Conservation (phyloP, 305 asterid species). For the Solanum chacoense region DNA sequence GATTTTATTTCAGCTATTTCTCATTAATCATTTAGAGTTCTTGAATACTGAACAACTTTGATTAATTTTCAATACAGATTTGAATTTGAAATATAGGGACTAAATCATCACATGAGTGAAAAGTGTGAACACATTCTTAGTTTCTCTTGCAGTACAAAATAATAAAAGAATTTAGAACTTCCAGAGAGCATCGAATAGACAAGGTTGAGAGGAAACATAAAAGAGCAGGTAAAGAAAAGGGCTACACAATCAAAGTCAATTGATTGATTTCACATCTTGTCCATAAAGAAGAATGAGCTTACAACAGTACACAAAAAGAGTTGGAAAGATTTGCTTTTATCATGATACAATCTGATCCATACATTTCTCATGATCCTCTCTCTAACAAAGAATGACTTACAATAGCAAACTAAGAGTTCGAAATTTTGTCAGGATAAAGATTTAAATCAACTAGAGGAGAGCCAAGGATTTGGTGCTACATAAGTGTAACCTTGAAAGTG, state of each 20-base stretch:
- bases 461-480: constrained; percentile 80
- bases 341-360: neutral
- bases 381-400: neutral
- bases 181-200: neutral
- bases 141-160: neutral
- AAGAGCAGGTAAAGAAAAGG: neutral
- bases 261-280: neutral
- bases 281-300: neutral
- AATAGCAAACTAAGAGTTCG: neutral
- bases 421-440: neutral
- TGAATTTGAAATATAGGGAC: neutral
- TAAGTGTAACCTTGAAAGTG: constrained; percentile 80
- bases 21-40: neutral
- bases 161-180: neutral
- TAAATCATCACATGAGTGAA: neutral
- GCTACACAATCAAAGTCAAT: neutral
- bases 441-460: constrained; percentile 28
- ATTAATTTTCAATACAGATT: neutral
- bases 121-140: neutral
- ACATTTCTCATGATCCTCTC: neutral
- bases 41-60: neutral
- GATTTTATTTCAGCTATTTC: neutral
- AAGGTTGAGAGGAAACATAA: neutral
- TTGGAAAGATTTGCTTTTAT: neutral
- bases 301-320: neutral